Percentiles rank a stretch among this genome's conserved stretches.
Evolutionary conservation across 2,329 filamentous ascomycete genomes (phyloP).

Genomic region (Venturia carpophila): DNA sequence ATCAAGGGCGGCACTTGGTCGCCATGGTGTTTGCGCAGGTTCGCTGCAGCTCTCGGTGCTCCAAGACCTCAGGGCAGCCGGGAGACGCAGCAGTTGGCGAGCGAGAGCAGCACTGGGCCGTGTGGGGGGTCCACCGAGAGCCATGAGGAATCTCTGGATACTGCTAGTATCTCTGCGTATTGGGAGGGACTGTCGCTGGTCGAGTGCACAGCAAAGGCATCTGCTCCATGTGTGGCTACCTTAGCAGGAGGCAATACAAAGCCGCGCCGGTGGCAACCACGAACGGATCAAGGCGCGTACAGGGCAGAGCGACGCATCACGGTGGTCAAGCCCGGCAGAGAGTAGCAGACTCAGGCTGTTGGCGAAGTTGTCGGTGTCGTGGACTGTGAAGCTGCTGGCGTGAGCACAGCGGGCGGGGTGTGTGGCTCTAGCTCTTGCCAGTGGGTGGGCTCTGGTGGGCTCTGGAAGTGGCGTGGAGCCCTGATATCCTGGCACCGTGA

Average conservation of each 20-base stretch:
- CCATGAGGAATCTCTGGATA: constrained; percentile 4
- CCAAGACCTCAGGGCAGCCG: not conserved
- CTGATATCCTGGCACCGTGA: too few species aligned
- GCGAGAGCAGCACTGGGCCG: not conserved
- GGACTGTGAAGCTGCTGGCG: too few species aligned
- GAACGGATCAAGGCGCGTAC: not conserved
- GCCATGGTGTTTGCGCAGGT: constrained; percentile 45
- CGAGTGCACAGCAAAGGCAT: not conserved
- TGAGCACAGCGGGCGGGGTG: too few species aligned
- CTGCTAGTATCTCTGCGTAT: not conserved
- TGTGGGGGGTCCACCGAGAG: not conserved
- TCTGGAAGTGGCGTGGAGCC: not conserved
- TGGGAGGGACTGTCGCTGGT: not conserved
- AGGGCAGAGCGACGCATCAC: not conserved
- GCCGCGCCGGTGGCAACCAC: not conserved
- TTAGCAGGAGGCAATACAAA: not conserved
- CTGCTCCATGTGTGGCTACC: not conserved
- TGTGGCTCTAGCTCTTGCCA: too few species aligned
- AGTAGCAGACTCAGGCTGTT: too few species aligned
- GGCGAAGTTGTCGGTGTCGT: too few species aligned
- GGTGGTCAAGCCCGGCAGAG: too few species aligned
- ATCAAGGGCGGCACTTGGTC: constrained; percentile 51
- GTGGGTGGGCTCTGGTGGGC: not conserved
- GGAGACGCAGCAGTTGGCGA: constrained; percentile 10
- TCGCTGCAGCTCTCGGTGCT: constrained; percentile 13